Base-by-base conservation (phyloP, 306 rosid genomes). In the Astragalus glycyphyllos region DNA sequence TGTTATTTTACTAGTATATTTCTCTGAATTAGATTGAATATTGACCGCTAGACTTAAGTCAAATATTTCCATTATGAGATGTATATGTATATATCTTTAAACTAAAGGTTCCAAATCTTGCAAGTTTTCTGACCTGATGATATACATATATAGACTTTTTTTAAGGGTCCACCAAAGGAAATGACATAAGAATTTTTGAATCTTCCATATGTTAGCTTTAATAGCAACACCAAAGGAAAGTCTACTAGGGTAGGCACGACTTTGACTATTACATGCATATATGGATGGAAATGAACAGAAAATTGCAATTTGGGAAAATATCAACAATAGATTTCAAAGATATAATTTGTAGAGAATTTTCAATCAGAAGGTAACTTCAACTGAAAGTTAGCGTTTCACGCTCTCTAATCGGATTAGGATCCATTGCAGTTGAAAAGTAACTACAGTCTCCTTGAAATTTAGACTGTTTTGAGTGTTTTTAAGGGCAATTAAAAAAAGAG, bases 171-270 rank as follows among this genome's bases (percentile, higher is more conserved):
- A 4, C 44, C 15, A 35, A 57, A 78, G 71, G 71, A 44, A 84
- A 82, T 79, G 83, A 63, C 46, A 69, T 23, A 16, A 65, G 77
- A 69, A 62, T 53, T 14, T 71, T 77, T 73, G 68, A 76, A 83
- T 65, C 23, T 12, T 26, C 31, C 4, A 26, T 26, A 38, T 53
- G 51, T 44, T 57, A 6, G 55, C 54, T 72, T 45, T 26, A 1
- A 46, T 48, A 5, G 61, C 54, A 74, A 50, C 72, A 59, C 5
- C 11, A 23, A 23, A 26, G 13, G 20, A 75, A 81, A 85, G 96
- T 87, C 89, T 12, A 75, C 29, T 13, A 42, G 74, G 49, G 81
- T 74, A 73, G 87, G 86, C 86, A 82, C 56, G 61, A 75, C 31
- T 65, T 83, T 87, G 92, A 87, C 85, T 72, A 71, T 58, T 62